phyloP scores from a whole-genome alignment of 2,329 filamentous ascomycete species.

The Mycocentrospora acerina region DNA sequence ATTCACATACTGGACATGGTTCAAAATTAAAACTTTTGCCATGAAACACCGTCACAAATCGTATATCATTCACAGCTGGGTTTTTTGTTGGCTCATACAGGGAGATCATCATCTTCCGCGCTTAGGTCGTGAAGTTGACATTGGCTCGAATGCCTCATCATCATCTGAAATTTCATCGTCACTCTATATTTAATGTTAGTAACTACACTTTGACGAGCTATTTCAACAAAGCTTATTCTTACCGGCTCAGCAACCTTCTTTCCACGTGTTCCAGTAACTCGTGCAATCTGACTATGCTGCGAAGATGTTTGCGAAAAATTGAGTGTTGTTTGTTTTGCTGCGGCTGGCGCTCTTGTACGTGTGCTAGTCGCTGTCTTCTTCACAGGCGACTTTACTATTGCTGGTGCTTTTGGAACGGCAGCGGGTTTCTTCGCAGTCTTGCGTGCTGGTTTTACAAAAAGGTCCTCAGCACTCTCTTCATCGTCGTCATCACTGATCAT shows the following conservation, averaged over 20 bases:
- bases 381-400: conserved; percentile 13
- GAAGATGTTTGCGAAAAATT: conserved; percentile 45
- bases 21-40: too few species aligned
- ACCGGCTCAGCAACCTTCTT: conserved; percentile 45
- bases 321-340: conserved; percentile 43
- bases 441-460: conserved; percentile 44
- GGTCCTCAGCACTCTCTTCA: conserved; percentile 49
- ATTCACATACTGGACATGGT: too few species aligned
- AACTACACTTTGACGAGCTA: not conserved
- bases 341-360: conserved; percentile 18
- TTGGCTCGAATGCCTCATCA: conserved; percentile 44
- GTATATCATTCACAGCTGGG: too few species aligned
- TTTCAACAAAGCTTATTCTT: conserved; percentile 15
- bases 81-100: too few species aligned
- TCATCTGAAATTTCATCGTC: conserved; percentile 47
- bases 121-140: conserved; percentile 25
- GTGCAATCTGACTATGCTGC: conserved; percentile 35
- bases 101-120: conserved; percentile 23
- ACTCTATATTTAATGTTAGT: conserved; percentile 29
- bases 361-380: conserved; percentile 15
- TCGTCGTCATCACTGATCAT: conserved; percentile 51
- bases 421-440: conserved; percentile 34
- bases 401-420: conserved; percentile 14
- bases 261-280: conserved; percentile 20
- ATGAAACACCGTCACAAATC: too few species aligned